Percentiles rank a stretch among this genome's conserved stretches.
Conservation (phyloP, 495 filamentous ascomycete genomes). For the Daldinia childiae region DNA sequence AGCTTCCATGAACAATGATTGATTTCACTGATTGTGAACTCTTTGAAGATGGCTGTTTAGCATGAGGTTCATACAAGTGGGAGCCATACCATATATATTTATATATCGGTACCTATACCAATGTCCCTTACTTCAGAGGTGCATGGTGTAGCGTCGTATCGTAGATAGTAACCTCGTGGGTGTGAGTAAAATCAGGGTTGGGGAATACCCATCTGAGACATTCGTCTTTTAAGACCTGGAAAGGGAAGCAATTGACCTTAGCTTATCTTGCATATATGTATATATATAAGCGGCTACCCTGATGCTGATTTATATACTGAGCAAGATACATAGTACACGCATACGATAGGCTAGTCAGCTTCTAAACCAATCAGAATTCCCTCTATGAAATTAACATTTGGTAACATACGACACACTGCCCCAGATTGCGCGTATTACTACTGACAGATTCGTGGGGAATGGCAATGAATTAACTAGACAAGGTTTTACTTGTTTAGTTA, state of each 20-base stretch:
- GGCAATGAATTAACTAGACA: slow-evolving; percentile 9
- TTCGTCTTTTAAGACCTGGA: background rate
- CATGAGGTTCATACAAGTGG: background rate
- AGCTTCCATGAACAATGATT: background rate
- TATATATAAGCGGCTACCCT: background rate
- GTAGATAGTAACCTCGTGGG: background rate
- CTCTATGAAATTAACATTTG: background rate
- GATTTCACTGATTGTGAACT: background rate
- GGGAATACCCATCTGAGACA: background rate
- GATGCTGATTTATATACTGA: background rate
- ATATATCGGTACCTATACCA: background rate
- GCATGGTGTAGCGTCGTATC: background rate
- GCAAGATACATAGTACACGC: slow-evolving; percentile 1
- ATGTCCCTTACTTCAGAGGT: background rate
- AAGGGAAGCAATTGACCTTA: background rate
- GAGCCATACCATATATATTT: background rate
- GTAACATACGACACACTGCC: background rate
- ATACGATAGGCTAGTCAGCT: background rate
- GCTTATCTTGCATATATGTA: background rate
- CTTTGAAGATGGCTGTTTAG: background rate
- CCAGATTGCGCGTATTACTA: background rate
- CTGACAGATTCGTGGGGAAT: slow-evolving; percentile 1
- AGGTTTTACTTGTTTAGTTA: too few species aligned
- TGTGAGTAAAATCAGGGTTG: background rate
- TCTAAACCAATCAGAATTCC: background rate